phyloP scores from a whole-genome alignment of 2,329 filamentous ascomycete species.

The Hypocrella siamensis region DNA sequence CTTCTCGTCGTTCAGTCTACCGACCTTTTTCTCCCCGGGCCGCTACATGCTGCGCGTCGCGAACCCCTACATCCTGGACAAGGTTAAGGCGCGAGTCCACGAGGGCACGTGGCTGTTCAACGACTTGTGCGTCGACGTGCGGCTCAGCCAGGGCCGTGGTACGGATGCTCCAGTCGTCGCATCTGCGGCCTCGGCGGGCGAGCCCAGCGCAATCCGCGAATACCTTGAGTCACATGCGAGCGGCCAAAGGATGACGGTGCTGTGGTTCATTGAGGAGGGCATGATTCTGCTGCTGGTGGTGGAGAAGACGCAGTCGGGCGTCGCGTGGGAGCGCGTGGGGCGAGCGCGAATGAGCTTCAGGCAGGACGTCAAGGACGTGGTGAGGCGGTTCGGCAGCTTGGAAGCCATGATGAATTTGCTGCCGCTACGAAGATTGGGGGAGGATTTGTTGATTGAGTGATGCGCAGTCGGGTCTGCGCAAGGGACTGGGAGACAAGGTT shows the following conservation, averaged over 20 bases:
- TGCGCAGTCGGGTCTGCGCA: not conserved
- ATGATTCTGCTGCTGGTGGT: constrained; percentile 17
- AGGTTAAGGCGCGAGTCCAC: constrained; percentile 17
- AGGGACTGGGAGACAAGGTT: too few species aligned
- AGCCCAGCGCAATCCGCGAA: constrained; percentile 12
- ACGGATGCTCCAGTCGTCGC: not conserved
- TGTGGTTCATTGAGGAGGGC: constrained; percentile 20
- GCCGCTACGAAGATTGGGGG: constrained; percentile 15
- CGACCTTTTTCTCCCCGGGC: constrained; percentile 10
- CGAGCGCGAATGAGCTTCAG: constrained; percentile 19
- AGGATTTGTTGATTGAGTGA: constrained; percentile 18
- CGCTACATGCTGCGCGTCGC: constrained; percentile 16
- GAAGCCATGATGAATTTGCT: constrained; percentile 16
- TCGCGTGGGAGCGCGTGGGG: constrained; percentile 18
- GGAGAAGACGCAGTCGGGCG: constrained; percentile 9
- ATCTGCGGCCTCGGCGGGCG: not conserved
- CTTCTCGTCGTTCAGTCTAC: constrained; percentile 9
- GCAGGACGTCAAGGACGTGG: constrained; percentile 16
- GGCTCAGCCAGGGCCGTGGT: constrained; percentile 13
- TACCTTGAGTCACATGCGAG: constrained; percentile 17
- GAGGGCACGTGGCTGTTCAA: constrained; percentile 18
- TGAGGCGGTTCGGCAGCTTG: constrained; percentile 13
- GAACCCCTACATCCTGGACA: constrained; percentile 17
- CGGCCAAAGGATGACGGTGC: constrained; percentile 19
- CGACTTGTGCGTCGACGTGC: constrained; percentile 17